phyloP scores from a whole-genome alignment of 2,329 filamentous ascomycete species.

The Fusarium gaditjirri region DNA sequence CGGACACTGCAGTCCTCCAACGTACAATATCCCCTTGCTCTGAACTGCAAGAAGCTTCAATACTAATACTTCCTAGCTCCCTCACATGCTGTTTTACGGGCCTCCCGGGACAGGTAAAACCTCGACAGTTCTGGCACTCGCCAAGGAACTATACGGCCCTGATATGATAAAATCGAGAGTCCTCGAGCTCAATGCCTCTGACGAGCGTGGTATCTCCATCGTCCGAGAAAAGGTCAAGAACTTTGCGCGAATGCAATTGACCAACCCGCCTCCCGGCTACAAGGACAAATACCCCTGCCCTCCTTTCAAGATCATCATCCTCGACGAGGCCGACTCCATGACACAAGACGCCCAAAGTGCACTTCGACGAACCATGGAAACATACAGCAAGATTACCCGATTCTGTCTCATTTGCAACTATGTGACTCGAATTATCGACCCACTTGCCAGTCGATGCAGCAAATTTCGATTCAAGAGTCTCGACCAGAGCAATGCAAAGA shows the following conservation, averaged over 20 bases:
- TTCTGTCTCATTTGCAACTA: constrained; percentile 99
- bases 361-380: constrained; percentile 96
- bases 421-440: constrained; percentile 97
- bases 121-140: constrained; percentile 94
- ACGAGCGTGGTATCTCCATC: constrained; percentile 97
- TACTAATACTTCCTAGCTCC: constrained; percentile 63
- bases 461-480: constrained; percentile 99
- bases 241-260: constrained; percentile 95
- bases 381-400: constrained; percentile 93
- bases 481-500: constrained; percentile 84
- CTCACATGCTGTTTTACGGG: constrained; percentile 99
- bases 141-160: constrained; percentile 96
- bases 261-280: constrained; percentile 78
- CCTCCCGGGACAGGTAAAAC: constrained; percentile 98
- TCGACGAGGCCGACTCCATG: constrained; percentile 99
- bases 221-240: constrained; percentile 98
- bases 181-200: constrained; percentile 98
- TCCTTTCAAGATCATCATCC: constrained; percentile 98
- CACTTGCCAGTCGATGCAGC: constrained; percentile 89
- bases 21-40: constrained; percentile 56
- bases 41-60: neutral
- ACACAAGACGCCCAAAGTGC: constrained; percentile 97
- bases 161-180: constrained; percentile 93
- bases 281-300: constrained; percentile 85
- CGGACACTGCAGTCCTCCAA: constrained; percentile 95